Conservation (phyloP, 148 eudicot species). For the Fagopyrum homotropicum region DNA sequence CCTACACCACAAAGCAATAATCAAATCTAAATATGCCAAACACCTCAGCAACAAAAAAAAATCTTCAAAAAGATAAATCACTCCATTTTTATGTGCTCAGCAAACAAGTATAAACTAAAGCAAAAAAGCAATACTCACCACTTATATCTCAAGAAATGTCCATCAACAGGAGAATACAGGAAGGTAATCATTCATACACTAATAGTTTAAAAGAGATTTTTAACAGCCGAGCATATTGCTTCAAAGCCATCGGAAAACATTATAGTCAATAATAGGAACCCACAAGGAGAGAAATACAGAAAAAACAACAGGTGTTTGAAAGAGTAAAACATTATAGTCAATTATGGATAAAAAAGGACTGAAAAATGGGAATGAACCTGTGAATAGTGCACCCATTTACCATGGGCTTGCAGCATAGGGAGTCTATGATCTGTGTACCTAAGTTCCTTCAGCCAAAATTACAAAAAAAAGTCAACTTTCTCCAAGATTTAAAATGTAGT, state of each 20-base stretch:
- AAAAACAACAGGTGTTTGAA: not conserved
- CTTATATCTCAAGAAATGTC: too few relatives aligned
- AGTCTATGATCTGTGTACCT: constrained; percentile 28
- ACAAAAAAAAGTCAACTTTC: constrained; percentile 37
- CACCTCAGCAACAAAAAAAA: too few relatives aligned
- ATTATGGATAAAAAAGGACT: not conserved
- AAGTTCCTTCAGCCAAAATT: constrained; percentile 36
- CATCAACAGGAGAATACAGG: not conserved
- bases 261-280: not conserved
- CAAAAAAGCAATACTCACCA: too few relatives aligned
- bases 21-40: too few relatives aligned
- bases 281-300: not conserved
- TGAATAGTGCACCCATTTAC: constrained; percentile 26
- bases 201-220: not conserved
- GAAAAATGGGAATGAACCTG: constrained; percentile 29
- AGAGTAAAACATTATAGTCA: not conserved
- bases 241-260: not conserved
- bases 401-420: constrained; percentile 34
- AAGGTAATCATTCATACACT: not conserved
- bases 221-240: not conserved
- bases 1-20: too few relatives aligned
- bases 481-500: constrained; percentile 32
- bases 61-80: too few relatives aligned
- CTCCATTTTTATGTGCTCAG: too few relatives aligned
- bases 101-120: too few relatives aligned